These are phyloP conservation scores for Massarina eburnea DNA, from an alignment of 2,329 filamentous ascomycete genomes.

Conservation along the genomic window DNA sequence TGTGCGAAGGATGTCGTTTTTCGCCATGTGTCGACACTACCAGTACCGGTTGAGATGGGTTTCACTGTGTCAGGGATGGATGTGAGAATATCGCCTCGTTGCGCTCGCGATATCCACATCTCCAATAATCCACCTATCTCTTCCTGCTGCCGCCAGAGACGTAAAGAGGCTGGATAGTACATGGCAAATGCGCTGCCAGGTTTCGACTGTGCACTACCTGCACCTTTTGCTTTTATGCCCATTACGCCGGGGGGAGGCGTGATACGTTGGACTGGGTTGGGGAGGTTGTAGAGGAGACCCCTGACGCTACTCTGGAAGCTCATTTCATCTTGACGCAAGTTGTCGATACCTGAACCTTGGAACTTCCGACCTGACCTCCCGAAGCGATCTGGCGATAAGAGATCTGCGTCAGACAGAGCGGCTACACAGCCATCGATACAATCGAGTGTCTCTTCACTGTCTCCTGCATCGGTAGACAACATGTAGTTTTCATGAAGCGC, in stretches of 20 bases:
- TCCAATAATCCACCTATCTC: constrained; percentile 77
- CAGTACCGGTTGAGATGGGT: constrained; percentile 25
- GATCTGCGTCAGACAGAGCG: constrained; percentile 81
- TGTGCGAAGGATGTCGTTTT: constrained; percentile 21
- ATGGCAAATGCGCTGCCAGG: constrained; percentile 79
- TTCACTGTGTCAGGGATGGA: constrained; percentile 27
- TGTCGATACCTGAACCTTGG: constrained; percentile 62
- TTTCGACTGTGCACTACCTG: constrained; percentile 21
- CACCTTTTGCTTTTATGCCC: constrained; percentile 31
- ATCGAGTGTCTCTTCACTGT: constrained; percentile 67
- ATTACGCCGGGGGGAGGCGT: constrained; percentile 43
- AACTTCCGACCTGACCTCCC: constrained; percentile 56
- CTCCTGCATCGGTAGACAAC: constrained; percentile 71
- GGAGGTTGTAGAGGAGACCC: constrained; percentile 81
- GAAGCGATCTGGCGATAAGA: constrained; percentile 76
- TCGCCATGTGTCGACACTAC: constrained; percentile 45
- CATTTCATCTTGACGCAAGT: constrained; percentile 88
- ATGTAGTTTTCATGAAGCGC: constrained; percentile 93
- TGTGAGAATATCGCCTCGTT: constrained; percentile 41
- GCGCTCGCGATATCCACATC: constrained; percentile 64
- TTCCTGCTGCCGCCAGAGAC: constrained; percentile 80
- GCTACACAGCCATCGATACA: constrained; percentile 84
- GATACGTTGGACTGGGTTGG: constrained; percentile 75
- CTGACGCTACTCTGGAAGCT: constrained; percentile 88
- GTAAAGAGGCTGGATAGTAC: constrained; percentile 86